Conservation (phyloP, 1,284 basidiomycete species). For the Sporisorium scitamineum region DNA sequence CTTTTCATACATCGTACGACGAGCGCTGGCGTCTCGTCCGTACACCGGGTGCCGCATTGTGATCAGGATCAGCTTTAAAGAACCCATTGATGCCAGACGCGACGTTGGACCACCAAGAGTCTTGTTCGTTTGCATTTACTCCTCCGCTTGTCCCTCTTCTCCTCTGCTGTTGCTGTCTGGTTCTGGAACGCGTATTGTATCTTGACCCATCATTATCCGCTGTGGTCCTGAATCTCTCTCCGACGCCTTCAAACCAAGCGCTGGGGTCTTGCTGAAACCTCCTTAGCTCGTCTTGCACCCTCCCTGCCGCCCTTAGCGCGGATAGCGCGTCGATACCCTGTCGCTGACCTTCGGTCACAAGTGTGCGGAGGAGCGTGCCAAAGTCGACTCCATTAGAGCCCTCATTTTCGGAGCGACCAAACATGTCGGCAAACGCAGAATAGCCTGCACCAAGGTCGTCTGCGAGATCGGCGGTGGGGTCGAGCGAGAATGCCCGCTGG, state of each 20-base stretch:
- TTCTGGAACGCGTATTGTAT: conserved; percentile 21
- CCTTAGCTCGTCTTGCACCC: conserved; percentile 41
- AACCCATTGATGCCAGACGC: conserved; percentile 31
- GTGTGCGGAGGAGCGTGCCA: conserved; percentile 21
- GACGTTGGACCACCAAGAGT: conserved; percentile 42
- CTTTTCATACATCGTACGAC: conserved; percentile 4
- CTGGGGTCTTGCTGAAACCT: conserved; percentile 38
- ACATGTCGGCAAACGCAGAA: conserved; percentile 36
- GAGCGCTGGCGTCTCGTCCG: conserved; percentile 6
- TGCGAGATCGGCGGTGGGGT: conserved; percentile 15
- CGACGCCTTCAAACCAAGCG: conserved; percentile 39
- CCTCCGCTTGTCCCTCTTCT: background rate
- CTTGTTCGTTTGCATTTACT: background rate
- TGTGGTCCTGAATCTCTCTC: conserved; percentile 29
- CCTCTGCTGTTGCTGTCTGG: conserved; percentile 11
- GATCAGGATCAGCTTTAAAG: conserved; percentile 27
- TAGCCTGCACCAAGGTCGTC: conserved; percentile 40
- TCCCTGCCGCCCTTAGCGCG: conserved; percentile 39
- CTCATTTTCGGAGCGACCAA: conserved; percentile 16
- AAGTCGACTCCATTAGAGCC: conserved; percentile 33
- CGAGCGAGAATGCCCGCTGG: conserved; percentile 22
- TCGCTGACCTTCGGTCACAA: conserved; percentile 36
- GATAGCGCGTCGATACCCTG: conserved; percentile 48
- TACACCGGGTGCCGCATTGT: background rate
- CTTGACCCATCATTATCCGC: background rate